Evolutionary conservation across 2,329 filamentous ascomycete genomes (phyloP).

Genomic region (Hypoxylon sp.): DNA sequence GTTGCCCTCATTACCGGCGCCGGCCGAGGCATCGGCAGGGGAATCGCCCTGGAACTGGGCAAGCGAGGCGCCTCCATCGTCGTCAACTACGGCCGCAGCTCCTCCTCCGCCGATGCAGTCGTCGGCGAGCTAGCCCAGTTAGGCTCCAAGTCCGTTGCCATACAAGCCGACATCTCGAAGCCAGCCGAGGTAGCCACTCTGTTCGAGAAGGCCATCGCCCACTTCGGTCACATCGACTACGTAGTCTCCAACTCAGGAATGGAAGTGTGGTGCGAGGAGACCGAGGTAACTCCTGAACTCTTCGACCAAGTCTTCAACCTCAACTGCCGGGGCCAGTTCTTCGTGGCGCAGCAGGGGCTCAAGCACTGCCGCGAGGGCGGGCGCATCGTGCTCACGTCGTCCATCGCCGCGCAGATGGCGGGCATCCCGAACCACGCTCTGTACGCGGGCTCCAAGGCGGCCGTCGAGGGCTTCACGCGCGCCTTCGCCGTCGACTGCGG

Average conservation of each 20-base stretch:
- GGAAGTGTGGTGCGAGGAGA: constrained; percentile 79
- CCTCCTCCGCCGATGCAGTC: constrained; percentile 69
- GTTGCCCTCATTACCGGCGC: constrained; percentile 75
- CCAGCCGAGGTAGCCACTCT: constrained; percentile 72
- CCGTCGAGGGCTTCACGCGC: constrained; percentile 80
- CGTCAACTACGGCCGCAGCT: constrained; percentile 76
- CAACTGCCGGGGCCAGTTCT: constrained; percentile 81
- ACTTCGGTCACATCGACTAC: constrained; percentile 80
- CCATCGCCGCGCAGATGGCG: constrained; percentile 76
- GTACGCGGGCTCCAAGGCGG: constrained; percentile 80
- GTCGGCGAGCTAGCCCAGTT: constrained; percentile 69
- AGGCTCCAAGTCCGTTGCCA: constrained; percentile 70
- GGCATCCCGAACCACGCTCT: constrained; percentile 79
- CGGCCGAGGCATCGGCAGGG: constrained; percentile 76
- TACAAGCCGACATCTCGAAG: constrained; percentile 76
- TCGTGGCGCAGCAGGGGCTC: constrained; percentile 82
- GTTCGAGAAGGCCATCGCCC: constrained; percentile 74
- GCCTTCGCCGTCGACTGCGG: constrained; percentile 81
- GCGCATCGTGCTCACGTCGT: constrained; percentile 80
- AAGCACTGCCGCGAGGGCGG: constrained; percentile 79
- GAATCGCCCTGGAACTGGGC: constrained; percentile 77
- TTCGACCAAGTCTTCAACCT: constrained; percentile 81
- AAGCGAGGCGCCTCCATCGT: constrained; percentile 75
- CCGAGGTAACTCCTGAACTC: constrained; percentile 78
- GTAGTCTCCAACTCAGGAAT: constrained; percentile 81